Percentiles rank a stretch among this genome's conserved stretches.
Conservation (phyloP, 306 rosid genomes). For the Oemleria cerasiformis region DNA sequence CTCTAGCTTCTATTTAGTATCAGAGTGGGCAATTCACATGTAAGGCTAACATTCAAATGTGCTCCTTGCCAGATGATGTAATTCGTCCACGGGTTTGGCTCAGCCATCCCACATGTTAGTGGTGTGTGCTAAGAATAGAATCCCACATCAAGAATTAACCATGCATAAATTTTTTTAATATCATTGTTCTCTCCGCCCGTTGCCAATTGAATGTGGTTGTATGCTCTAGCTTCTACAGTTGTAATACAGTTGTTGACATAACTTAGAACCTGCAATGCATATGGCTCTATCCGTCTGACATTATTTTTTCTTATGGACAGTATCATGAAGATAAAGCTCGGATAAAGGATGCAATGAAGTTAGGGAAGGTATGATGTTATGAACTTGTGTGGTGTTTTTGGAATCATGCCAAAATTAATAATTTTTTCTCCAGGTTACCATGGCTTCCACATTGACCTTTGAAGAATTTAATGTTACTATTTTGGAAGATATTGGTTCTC, state of each 20-base stretch:
- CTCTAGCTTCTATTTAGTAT: neutral
- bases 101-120: neutral
- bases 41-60: neutral
- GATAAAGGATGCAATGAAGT: constrained; percentile 70
- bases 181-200: neutral
- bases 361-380: constrained; percentile 61
- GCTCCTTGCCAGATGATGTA: neutral
- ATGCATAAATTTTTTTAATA: neutral
- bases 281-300: neutral
- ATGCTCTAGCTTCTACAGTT: neutral
- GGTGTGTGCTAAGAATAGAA: neutral
- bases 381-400: neutral
- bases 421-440: constrained; percentile 42
- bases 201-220: neutral
- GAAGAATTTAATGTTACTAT: constrained; percentile 72
- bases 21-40: neutral
- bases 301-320: constrained; percentile 36
- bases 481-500: constrained; percentile 51
- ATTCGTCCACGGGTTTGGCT: neutral
- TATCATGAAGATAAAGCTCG: constrained; percentile 80
- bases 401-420: neutral
- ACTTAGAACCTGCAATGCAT: neutral
- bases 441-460: constrained; percentile 58
- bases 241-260: neutral
- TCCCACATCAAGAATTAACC: neutral